phyloP scores from a whole-genome alignment of 2,329 filamentous ascomycete species.

The Coniochaeta prunicola region DNA sequence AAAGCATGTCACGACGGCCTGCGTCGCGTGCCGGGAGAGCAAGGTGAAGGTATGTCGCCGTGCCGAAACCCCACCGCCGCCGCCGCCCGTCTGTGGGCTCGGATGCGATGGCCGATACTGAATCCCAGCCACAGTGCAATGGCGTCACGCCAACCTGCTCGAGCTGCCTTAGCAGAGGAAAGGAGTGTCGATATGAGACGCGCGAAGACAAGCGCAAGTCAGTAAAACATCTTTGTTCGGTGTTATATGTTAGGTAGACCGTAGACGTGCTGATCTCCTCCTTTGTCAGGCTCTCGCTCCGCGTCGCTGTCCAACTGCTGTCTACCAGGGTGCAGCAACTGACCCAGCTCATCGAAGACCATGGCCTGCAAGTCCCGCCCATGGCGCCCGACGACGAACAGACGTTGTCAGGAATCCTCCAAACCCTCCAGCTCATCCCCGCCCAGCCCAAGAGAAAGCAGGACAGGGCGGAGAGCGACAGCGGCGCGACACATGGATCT shows the following conservation, averaged over 20 bases:
- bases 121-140: conserved; percentile 7
- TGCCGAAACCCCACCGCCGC: conserved; percentile 1
- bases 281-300: conserved; percentile 14
- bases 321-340: background rate
- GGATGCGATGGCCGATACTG: background rate
- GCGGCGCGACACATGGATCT: too few species aligned
- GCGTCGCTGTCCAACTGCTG: conserved; percentile 17
- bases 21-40: conserved; percentile 25
- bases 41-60: conserved; percentile 32
- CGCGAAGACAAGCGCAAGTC: conserved; percentile 21
- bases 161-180: conserved; percentile 16
- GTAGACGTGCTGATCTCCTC: background rate
- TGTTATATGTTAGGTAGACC: background rate
- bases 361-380: background rate
- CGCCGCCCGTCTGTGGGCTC: background rate
- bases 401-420: background rate
- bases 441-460: too few species aligned
- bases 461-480: background rate
- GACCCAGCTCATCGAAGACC: background rate
- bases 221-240: background rate
- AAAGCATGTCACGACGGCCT: conserved; percentile 18
- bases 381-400: background rate
- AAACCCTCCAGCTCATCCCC: too few species aligned
- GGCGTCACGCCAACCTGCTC: conserved; percentile 10
- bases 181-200: conserved; percentile 16